Evolutionary conservation across 2,329 filamentous ascomycete species (phyloP).

Genomic region (Aspergillus terreus): DNA sequence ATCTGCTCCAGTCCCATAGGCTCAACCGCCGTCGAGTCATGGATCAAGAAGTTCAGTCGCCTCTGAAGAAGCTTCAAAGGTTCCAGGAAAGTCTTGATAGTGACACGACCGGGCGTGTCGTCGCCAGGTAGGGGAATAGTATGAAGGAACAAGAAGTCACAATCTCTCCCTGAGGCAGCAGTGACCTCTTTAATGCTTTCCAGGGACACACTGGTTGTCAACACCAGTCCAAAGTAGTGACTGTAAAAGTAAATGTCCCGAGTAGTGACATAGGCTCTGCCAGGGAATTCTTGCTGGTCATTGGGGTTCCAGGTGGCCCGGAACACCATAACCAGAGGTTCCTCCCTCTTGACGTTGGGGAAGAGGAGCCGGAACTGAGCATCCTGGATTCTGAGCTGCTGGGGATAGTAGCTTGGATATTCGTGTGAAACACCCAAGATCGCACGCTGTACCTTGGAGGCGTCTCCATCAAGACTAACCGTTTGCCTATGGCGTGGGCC

Average conservation of each 20-base stretch:
- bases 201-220: slow-evolving; percentile 74
- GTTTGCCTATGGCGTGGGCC: slow-evolving; percentile 52
- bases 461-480: slow-evolving; percentile 51
- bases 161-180: slow-evolving; percentile 81
- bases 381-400: slow-evolving; percentile 79
- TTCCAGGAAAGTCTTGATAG: slow-evolving; percentile 90
- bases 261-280: slow-evolving; percentile 82
- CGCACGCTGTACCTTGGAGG: slow-evolving; percentile 32
- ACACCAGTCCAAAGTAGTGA: slow-evolving; percentile 84
- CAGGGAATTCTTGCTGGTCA: slow-evolving; percentile 72
- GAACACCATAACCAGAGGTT: slow-evolving; percentile 88
- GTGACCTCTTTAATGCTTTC: slow-evolving; percentile 82
- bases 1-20: slow-evolving; percentile 66
- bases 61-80: slow-evolving; percentile 77
- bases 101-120: slow-evolving; percentile 67
- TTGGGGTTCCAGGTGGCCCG: slow-evolving; percentile 82
- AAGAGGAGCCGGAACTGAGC: slow-evolving; percentile 92
- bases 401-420: slow-evolving; percentile 73
- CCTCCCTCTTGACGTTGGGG: slow-evolving; percentile 69
- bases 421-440: slow-evolving; percentile 43
- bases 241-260: slow-evolving; percentile 95
- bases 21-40: slow-evolving; percentile 70
- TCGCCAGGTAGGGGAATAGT: slow-evolving; percentile 62
- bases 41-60: slow-evolving; percentile 79
- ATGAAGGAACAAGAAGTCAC: slow-evolving; percentile 88